Evolutionary conservation across 2,329 filamentous ascomycete species (phyloP).

Genomic region (Fusarium paranaense): DNA sequence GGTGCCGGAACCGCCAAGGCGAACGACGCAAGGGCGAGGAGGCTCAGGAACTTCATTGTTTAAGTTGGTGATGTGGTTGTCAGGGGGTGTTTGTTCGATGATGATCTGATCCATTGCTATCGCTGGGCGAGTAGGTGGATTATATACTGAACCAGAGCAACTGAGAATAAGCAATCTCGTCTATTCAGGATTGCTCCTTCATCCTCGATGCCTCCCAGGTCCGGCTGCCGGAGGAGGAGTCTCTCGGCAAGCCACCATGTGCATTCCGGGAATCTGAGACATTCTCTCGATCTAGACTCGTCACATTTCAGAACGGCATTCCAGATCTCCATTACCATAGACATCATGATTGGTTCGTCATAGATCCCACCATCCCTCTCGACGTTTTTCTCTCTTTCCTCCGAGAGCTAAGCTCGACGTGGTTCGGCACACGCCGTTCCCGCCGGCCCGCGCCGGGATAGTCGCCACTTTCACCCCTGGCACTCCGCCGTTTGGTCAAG

Average conservation of each 20-base stretch:
- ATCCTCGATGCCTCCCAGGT: background rate
- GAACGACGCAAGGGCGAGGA: slow-evolving; percentile 22
- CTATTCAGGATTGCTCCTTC: too few relatives aligned
- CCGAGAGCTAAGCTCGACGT: slow-evolving; percentile 7
- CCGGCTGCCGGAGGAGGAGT: background rate
- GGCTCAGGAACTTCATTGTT: slow-evolving; percentile 33
- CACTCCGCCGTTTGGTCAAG: background rate
- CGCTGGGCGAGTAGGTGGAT: background rate
- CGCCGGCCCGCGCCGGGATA: slow-evolving; percentile 26
- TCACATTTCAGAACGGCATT: slow-evolving; percentile 7
- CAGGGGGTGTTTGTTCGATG: background rate
- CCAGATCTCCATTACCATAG: background rate
- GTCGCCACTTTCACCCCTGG: background rate
- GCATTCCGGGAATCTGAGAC: slow-evolving; percentile 19
- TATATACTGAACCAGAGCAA: slow-evolving; percentile 10
- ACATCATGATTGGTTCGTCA: background rate
- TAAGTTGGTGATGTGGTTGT: background rate
- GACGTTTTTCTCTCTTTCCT: background rate
- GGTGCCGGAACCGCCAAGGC: slow-evolving; percentile 18
- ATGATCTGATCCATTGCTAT: background rate
- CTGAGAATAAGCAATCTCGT: background rate
- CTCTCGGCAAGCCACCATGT: slow-evolving; percentile 2
- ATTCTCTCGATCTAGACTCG: background rate
- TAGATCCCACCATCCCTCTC: background rate
- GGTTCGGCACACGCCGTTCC: slow-evolving; percentile 13